phyloP scores from a whole-genome alignment of 2,329 filamentous ascomycete species.

The Emmonsiellopsis sp. region DNA sequence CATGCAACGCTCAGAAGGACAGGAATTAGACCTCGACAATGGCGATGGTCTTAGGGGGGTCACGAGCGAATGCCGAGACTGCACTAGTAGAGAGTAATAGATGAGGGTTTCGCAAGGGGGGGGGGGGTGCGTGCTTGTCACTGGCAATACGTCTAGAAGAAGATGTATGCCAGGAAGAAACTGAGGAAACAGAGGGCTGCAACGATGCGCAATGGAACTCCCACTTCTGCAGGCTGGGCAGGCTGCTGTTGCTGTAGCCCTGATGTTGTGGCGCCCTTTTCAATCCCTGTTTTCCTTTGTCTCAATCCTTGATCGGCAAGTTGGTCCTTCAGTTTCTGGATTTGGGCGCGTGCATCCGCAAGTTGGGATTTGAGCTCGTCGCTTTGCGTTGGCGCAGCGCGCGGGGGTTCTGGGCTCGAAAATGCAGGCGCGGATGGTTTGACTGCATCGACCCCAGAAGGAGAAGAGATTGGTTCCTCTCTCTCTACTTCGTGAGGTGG shows the following conservation, averaged over 20 bases:
- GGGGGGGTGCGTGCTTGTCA: neutral
- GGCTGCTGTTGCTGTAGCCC: constrained; percentile 46
- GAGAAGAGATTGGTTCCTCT: constrained; percentile 10
- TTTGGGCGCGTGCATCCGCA: constrained; percentile 63
- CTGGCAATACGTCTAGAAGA: constrained; percentile 59
- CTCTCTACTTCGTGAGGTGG: constrained; percentile 18
- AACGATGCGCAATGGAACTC: constrained; percentile 78
- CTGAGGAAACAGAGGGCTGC: constrained; percentile 77
- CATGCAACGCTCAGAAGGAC: neutral
- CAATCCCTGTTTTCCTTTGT: constrained; percentile 62
- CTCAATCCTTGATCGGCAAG: constrained; percentile 60
- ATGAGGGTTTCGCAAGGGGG: constrained; percentile 9
- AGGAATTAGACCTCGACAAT: neutral
- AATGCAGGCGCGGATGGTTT: neutral
- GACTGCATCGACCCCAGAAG: constrained; percentile 3
- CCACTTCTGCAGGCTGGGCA: constrained; percentile 50
- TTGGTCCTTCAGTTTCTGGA: constrained; percentile 58
- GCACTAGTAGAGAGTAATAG: constrained; percentile 11
- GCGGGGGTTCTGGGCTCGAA: constrained; percentile 20
- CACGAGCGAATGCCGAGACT: neutral
- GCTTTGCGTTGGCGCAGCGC: constrained; percentile 37
- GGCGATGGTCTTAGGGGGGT: neutral
- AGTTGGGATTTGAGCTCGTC: constrained; percentile 66
- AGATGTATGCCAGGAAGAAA: constrained; percentile 91
- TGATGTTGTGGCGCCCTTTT: constrained; percentile 42